Conservation (phyloP, 306 rosid species). For the Quercus wislizeni region DNA sequence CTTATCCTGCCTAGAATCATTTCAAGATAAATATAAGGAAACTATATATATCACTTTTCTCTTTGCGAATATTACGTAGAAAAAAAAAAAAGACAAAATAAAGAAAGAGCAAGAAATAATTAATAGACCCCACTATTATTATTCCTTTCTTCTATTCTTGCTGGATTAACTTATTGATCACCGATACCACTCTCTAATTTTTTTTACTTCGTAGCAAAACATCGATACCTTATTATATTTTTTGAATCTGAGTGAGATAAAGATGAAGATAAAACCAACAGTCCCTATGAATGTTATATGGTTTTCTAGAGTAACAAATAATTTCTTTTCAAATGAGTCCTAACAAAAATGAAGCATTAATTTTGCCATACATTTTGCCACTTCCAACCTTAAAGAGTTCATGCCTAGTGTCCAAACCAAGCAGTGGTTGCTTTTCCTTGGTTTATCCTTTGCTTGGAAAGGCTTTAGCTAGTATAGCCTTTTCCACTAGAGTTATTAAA, state of each 20-base stretch:
- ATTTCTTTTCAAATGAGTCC: neutral
- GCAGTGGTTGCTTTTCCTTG: too few species aligned
- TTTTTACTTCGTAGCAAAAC: neutral
- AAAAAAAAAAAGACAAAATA: neutral
- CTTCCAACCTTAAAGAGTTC: too few species aligned
- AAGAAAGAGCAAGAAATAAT: neutral
- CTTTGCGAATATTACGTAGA: neutral
- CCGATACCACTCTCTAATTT: neutral
- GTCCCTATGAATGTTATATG: neutral
- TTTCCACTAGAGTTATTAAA: neutral
- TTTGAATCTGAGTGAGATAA: neutral
- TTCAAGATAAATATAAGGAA: neutral
- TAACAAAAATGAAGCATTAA: neutral
- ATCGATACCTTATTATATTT: neutral
- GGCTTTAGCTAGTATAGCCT: neutral
- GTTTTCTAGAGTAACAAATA: neutral
- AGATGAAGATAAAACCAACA: neutral
- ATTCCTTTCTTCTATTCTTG: slow-evolving; percentile 3
- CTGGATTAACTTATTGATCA: neutral
- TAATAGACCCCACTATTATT: neutral
- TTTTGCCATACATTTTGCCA: neutral
- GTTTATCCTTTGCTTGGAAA: too few species aligned
- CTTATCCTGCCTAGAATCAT: neutral
- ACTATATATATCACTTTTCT: neutral
- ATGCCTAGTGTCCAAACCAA: too few species aligned